Conservation (phyloP, 2,329 filamentous ascomycete species). For the Chaetomium strumarium region DNA sequence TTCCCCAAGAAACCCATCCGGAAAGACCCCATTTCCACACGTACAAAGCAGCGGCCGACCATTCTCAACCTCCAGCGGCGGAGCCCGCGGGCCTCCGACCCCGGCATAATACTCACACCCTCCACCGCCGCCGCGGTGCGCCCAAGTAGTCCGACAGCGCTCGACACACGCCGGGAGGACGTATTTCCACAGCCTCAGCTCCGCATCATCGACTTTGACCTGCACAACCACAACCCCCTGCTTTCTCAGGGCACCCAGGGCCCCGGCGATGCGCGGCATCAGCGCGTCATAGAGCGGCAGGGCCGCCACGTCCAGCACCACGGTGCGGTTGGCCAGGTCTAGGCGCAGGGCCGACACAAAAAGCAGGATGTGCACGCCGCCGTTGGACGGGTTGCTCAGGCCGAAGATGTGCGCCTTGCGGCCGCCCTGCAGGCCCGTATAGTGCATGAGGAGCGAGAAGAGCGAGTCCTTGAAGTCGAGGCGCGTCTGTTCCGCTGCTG, state of each 20-base stretch:
- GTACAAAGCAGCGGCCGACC: background rate
- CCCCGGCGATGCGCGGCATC: too few species aligned
- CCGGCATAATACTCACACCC: slow-evolving; percentile 1
- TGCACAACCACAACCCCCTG: too few species aligned
- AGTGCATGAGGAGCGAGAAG: background rate
- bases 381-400: background rate
- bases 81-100: background rate
- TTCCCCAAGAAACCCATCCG: background rate
- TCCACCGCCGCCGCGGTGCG: slow-evolving; percentile 31
- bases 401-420: background rate
- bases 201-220: slow-evolving; percentile 42
- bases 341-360: slow-evolving; percentile 1
- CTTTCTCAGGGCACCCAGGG: too few species aligned
- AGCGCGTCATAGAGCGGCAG: too few species aligned
- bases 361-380: background rate
- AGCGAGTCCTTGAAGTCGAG: slow-evolving; percentile 4
- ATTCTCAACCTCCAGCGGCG: background rate
- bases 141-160: slow-evolving; percentile 43
- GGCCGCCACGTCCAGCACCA: slow-evolving; percentile 1
- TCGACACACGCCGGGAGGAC: slow-evolving; percentile 40
- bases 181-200: slow-evolving; percentile 49
- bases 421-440: background rate
- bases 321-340: background rate
- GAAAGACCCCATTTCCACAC: slow-evolving; percentile 5
- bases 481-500: background rate